A percentile compares a stretch with the other conserved stretches of the same genome.
Conservation (phyloP, 2,329 filamentous ascomycete species). For the Cytospora paraplurivora region DNA sequence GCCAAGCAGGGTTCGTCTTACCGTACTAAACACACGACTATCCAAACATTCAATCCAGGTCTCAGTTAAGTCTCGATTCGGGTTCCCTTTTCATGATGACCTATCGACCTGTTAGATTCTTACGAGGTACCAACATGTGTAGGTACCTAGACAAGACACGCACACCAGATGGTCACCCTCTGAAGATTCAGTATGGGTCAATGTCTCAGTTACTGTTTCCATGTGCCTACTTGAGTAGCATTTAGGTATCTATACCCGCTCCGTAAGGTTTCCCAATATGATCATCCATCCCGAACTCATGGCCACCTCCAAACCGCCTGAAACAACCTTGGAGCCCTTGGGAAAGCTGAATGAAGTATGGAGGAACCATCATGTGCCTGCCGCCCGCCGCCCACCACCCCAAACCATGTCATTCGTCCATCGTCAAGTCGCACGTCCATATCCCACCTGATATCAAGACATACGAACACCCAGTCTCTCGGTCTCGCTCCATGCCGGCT, state of each 20-base stretch:
- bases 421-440: neutral
- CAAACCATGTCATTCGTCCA: neutral
- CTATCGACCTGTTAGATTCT: neutral
- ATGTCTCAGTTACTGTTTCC: neutral
- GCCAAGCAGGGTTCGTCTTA: no score
- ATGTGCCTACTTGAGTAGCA: neutral
- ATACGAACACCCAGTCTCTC: neutral
- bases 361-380: conserved; percentile 21
- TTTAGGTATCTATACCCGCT: neutral
- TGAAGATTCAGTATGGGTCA: neutral
- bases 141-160: neutral
- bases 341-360: neutral
- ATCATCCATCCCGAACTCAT: neutral
- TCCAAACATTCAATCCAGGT: no score
- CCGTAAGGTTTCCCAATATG: neutral
- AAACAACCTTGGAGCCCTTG: no score
- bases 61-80: neutral
- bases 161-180: neutral
- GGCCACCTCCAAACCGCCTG: neutral
- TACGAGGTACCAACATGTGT: neutral
- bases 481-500: neutral
- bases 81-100: neutral
- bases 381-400: neutral
- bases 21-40: no score
- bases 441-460: conserved; percentile 4